Base-by-base conservation (phyloP, 228 moss, liverwort and hornwort genomes). In the Sphagnum magellanicum region DNA sequence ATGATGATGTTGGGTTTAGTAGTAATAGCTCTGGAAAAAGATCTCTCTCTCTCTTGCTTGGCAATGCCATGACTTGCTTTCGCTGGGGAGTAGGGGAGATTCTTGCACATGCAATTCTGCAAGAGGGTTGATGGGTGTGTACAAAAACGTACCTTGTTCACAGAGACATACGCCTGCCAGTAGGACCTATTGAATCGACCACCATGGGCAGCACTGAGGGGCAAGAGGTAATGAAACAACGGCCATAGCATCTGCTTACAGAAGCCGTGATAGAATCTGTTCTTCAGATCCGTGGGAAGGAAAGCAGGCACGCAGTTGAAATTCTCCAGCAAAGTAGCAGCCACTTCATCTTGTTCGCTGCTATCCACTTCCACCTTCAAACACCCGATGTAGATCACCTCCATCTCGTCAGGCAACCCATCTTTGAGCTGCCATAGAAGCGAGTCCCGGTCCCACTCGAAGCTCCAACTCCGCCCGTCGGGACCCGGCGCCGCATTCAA, bases 171-270 rank as follows among this genome's bases (percentile, higher is more conserved):
- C 4, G 90, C 92, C 79, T 92, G 92, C 95, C 95, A 95, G 75
- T 87, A 89, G 48, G 90, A 79, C 68, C 95, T 92, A 75, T 95
- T 86, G 64, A 92, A 95, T 6, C 95, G 90, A 4, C 90, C 85
- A 53, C 87, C 95, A 5, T 92, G 85, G 68, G 88, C 90, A 51
- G 89, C 88, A 67, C 83, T 91, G 15, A 95, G 84, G 51, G 95
- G 95, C 11, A 95, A 77, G 64, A 95, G 81, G 49, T 95, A 95
- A 74, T 95, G 95, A 52, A 95, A 95, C n/a, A 95, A 74, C 12
- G 95, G 95, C 95, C 95, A 95, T 77, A 95, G 69, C 79, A 92
- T 90, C 87, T 92, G 90, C 84, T 95, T 95, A 70, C 95, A 95
- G 71, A 95, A 92, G 60, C 95, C 95, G 71, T 83, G 90, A 71